These are phyloP conservation scores for Akanthomyces dipterigenus DNA, from an alignment of 2,329 filamentous ascomycete species.

Conservation along the genomic window DNA sequence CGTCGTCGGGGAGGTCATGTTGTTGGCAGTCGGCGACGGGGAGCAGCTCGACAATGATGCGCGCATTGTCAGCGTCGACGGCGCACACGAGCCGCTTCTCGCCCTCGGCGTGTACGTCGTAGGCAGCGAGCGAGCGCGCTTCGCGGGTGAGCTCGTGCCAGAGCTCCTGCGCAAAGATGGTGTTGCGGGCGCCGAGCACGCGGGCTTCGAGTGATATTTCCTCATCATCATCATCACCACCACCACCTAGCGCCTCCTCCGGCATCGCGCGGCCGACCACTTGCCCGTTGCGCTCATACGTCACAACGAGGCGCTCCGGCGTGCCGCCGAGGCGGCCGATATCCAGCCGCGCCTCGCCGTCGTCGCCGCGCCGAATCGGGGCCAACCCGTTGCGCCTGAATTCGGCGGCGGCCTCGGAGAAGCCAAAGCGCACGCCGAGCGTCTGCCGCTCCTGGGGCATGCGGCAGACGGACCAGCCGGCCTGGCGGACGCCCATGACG, in stretches of 20 bases:
- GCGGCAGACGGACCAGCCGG: conserved; percentile 79
- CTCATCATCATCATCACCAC: conserved; percentile 45
- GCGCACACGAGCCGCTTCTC: conserved; percentile 51
- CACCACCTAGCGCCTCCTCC: conserved; percentile 31
- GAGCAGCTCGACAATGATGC: conserved; percentile 61
- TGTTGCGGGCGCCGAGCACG: conserved; percentile 70
- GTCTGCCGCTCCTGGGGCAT: conserved; percentile 66
- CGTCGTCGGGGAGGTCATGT: conserved; percentile 21
- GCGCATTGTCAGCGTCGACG: conserved; percentile 41
- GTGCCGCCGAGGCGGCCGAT: conserved; percentile 44
- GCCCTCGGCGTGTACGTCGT: conserved; percentile 60
- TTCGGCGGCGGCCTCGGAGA: conserved; percentile 62
- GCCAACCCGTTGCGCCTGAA: conserved; percentile 70
- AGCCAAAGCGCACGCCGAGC: conserved; percentile 83
- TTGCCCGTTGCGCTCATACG: conserved; percentile 50
- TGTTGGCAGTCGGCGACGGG: conserved; percentile 48
- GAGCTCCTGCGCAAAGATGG: conserved; percentile 76
- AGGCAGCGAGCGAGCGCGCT: conserved; percentile 62
- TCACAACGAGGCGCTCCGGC: conserved; percentile 60
- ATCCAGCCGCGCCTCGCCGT: conserved; percentile 72
- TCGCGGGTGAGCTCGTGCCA: conserved; percentile 87
- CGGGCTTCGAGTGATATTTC: conserved; percentile 51
- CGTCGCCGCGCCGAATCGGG: conserved; percentile 64
- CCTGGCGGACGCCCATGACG: conserved; percentile 70
- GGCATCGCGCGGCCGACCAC: conserved; percentile 54